Conservation (phyloP, 805 yeast species). For the Candida endomychidarum region DNA sequence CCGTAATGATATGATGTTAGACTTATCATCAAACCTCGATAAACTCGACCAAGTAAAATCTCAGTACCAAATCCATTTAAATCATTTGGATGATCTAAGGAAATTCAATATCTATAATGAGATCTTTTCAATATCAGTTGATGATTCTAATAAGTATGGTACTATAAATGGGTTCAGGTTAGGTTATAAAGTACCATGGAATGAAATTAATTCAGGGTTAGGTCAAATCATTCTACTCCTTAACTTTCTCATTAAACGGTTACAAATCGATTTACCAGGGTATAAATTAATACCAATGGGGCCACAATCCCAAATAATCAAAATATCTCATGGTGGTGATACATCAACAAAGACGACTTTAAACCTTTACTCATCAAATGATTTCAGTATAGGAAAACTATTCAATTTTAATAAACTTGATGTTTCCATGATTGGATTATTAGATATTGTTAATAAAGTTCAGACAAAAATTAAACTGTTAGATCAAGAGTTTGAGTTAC, state of each 20-base stretch:
- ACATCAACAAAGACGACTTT: slow-evolving; percentile 39
- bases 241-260: slow-evolving; percentile 58
- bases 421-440: slow-evolving; percentile 73
- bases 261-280: slow-evolving; percentile 53
- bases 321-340: slow-evolving; percentile 22
- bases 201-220: slow-evolving; percentile 86
- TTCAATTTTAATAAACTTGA: slow-evolving; percentile 78
- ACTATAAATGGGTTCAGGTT: slow-evolving; percentile 82
- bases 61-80: slow-evolving; percentile 58
- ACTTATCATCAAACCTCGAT: slow-evolving; percentile 47
- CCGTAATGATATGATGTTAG: slow-evolving; percentile 58
- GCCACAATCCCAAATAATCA: slow-evolving; percentile 74
- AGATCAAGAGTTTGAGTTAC: slow-evolving; percentile 62
- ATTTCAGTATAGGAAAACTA: slow-evolving; percentile 67
- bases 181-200: slow-evolving; percentile 83
- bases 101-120: slow-evolving; percentile 80
- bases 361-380: slow-evolving; percentile 67
- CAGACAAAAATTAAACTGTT: slow-evolving; percentile 42
- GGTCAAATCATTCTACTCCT: slow-evolving; percentile 79
- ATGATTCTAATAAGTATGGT: slow-evolving; percentile 67
- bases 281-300: slow-evolving; percentile 81
- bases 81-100: slow-evolving; percentile 68
- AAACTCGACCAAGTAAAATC: slow-evolving; percentile 65
- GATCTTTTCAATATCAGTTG: slow-evolving; percentile 79
- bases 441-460: slow-evolving; percentile 59